Base-by-base conservation (phyloP, 2,329 filamentous ascomycete species). In the Myriosclerotinia duriaeana region DNA sequence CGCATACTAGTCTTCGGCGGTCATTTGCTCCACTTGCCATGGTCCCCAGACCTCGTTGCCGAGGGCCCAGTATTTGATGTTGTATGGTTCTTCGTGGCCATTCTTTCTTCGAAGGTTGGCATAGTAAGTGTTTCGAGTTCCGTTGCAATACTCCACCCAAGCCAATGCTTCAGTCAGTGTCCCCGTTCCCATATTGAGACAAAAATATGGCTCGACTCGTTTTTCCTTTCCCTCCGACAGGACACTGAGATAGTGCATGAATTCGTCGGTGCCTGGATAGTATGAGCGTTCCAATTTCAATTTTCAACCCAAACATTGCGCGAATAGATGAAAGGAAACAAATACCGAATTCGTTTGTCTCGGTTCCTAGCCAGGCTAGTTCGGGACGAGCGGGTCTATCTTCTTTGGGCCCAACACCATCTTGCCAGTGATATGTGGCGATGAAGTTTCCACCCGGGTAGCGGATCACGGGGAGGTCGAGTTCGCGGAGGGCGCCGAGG, bases 101-200 rank as follows among this genome's bases (percentile, higher is more conserved):
- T 95, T 89, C 72, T 89, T 83, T 15, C 91, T 84, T 42, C 92
- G 87, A 60, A 93, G 81, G 75, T 94, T 93, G 69, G 91, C 91
- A 76, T 92, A 95, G 80, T 94, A 85, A 12, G 89, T 93, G 77
- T 93, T 85, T 65, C 83, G 82, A n/a, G 84, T 85, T 2, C 87
- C 88, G 79, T 95, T 95, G 81, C 92, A 95, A 80, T 95, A 95
- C 76, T 95, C 91, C 26, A 95, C 81, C 91, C 91, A 95, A 14
- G 83, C 90, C 42, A 94, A 82, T 2, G 81, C 84, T 77, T 81
- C 79, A 68, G 80, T 77, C 5, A 71, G 78, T 50, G 81, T 87
- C 69, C 89, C 91, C 2, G 91, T 95, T 66, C 91, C 91, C 77
- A 95, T 89, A 80, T 95, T 95, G 66, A 95, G 80, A 69, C 86